These are phyloP conservation scores for Sphaerostilbella broomeana DNA, from an alignment of 2,329 filamentous ascomycete species.

Conservation along the genomic window DNA sequence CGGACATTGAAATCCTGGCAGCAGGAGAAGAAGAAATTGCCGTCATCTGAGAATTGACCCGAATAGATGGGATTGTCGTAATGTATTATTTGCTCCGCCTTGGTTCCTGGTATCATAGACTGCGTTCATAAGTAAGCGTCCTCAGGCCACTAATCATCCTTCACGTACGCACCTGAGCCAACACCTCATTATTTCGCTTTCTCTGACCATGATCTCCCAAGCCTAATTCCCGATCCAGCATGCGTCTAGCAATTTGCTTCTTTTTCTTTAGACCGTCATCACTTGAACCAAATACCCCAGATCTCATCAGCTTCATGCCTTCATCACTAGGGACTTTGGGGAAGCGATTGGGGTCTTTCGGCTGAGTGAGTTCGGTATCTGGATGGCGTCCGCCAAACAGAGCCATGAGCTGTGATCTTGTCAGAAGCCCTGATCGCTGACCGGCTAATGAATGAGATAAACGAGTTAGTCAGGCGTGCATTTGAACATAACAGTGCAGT, in stretches of 20 bases:
- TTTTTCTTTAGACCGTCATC: slow-evolving; percentile 46
- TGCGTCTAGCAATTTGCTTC: slow-evolving; percentile 59
- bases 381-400: slow-evolving; percentile 35
- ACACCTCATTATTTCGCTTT: slow-evolving; percentile 54
- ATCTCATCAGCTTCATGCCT: slow-evolving; percentile 72
- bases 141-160: neutral
- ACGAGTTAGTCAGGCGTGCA: neutral
- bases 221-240: slow-evolving; percentile 79
- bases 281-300: slow-evolving; percentile 70
- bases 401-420: slow-evolving; percentile 32
- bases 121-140: slow-evolving; percentile 27
- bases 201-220: slow-evolving; percentile 54
- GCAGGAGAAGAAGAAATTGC: slow-evolving; percentile 93
- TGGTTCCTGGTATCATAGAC: slow-evolving; percentile 69
- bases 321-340: slow-evolving; percentile 79
- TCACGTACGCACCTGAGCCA: slow-evolving; percentile 53
- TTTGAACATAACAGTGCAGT: neutral
- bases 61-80: slow-evolving; percentile 85
- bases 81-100: slow-evolving; percentile 80
- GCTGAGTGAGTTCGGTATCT: slow-evolving; percentile 20
- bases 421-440: slow-evolving; percentile 24
- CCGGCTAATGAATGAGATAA: neutral
- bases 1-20: slow-evolving; percentile 89
- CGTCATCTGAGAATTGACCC: slow-evolving; percentile 93
- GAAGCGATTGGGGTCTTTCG: slow-evolving; percentile 54